Percentiles rank a stretch among this genome's conserved stretches.
phyloP scores from a whole-genome alignment of 2,329 filamentous ascomycete genomes.

The Fragosphaeria purpurea region DNA sequence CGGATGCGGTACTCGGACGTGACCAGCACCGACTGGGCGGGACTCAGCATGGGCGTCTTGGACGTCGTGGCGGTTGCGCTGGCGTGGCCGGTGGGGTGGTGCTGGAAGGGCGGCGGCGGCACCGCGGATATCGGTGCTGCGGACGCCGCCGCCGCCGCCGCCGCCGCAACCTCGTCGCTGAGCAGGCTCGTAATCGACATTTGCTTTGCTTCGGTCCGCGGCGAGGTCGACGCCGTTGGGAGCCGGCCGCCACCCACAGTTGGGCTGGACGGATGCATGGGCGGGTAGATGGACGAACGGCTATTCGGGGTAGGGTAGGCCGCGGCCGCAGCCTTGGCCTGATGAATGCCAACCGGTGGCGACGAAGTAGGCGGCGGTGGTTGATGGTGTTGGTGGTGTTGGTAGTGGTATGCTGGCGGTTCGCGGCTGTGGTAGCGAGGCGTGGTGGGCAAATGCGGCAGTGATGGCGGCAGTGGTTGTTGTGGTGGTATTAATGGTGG shows the following conservation, averaged over 20 bases:
- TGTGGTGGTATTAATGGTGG: background rate
- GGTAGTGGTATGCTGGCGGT: constrained; percentile 1
- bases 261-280: constrained; percentile 4
- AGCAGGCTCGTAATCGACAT: constrained; percentile 24
- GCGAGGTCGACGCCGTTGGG: constrained; percentile 12
- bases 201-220: constrained; percentile 18
- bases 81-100: constrained; percentile 1
- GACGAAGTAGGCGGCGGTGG: constrained; percentile 7
- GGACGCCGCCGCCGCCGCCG: background rate
- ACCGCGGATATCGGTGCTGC: background rate
- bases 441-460: constrained; percentile 1
- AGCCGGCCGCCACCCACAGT: background rate
- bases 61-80: constrained; percentile 5
- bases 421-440: constrained; percentile 4
- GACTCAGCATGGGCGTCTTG: constrained; percentile 10
- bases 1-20: constrained; percentile 34
- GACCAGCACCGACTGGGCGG: background rate
- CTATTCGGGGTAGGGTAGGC: constrained; percentile 3
- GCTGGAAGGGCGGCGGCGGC: background rate
- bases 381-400: background rate
- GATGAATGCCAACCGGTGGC: constrained; percentile 1
- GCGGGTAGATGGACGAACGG: constrained; percentile 2
- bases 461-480: background rate
- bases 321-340: background rate
- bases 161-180: constrained; percentile 11